Conservation (phyloP, 805 yeast species). For the Candida hispaniensis region DNA sequence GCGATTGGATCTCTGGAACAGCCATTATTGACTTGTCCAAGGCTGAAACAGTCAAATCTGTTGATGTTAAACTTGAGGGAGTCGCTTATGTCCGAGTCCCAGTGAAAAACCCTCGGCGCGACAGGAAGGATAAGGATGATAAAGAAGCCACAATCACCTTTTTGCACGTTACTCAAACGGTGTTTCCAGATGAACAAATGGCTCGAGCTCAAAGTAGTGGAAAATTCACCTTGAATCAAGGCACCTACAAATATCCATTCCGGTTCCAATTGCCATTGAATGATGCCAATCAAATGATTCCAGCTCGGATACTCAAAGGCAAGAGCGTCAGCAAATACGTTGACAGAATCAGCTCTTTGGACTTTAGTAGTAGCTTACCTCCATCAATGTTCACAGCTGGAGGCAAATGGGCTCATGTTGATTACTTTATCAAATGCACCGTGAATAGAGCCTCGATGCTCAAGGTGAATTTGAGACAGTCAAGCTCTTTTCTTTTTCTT, state of each 20-base stretch:
- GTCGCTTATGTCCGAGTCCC: constrained; percentile 23
- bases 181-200: constrained; percentile 31
- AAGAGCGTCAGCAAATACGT: constrained; percentile 13
- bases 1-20: constrained; percentile 24
- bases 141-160: constrained; percentile 20
- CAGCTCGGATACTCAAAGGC: constrained; percentile 10
- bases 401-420: constrained; percentile 26
- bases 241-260: constrained; percentile 30
- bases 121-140: constrained; percentile 19
- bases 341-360: constrained; percentile 6
- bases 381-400: constrained; percentile 27
- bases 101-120: constrained; percentile 21
- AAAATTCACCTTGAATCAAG: constrained; percentile 29
- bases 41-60: constrained; percentile 24
- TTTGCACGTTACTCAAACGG: constrained; percentile 24
- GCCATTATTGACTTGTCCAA: constrained; percentile 21
- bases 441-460: constrained; percentile 43
- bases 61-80: constrained; percentile 28
- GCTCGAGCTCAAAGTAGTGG: constrained; percentile 17
- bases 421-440: constrained; percentile 51
- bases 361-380: constrained; percentile 22
- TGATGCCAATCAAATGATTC: constrained; percentile 9
- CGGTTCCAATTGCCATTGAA: constrained; percentile 28
- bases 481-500: constrained; percentile 42
- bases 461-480: constrained; percentile 37